phyloP scores from a whole-genome alignment of 2,329 filamentous ascomycete species.

The Parafenestella ontariensis region DNA sequence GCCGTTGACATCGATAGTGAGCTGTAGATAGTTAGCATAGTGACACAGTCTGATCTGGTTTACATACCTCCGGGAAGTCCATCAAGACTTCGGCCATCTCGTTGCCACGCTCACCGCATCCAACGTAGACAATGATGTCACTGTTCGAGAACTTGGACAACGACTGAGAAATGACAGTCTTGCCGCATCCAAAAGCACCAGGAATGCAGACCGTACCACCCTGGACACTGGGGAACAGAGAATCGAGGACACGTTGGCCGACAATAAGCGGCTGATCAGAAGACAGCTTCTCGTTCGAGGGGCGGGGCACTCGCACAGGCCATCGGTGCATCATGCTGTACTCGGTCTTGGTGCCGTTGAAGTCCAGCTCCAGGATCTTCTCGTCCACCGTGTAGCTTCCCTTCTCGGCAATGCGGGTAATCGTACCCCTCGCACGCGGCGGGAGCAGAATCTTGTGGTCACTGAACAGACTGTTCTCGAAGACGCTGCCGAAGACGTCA shows the following conservation, averaged over 20 bases:
- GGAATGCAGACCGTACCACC: conserved; percentile 98
- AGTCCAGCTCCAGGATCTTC: conserved; percentile 94
- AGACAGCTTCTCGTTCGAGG: conserved; percentile 88
- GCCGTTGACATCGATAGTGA: conserved; percentile 91
- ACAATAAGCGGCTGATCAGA: conserved; percentile 93
- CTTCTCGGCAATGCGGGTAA: conserved; percentile 87
- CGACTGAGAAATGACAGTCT: conserved; percentile 98
- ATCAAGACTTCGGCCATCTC: conserved; percentile 99
- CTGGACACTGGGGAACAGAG: conserved; percentile 94
- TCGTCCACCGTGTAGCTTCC: conserved; percentile 94
- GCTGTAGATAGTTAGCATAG: conserved; percentile 52
- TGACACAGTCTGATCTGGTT: background rate
- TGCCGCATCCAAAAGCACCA: conserved; percentile 97
- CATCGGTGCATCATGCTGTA: conserved; percentile 99
- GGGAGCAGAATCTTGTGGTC: conserved; percentile 94
- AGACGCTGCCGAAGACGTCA: conserved; percentile 93
- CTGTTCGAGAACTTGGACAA: conserved; percentile 99
- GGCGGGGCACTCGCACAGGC: conserved; percentile 95
- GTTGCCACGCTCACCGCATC: conserved; percentile 85
- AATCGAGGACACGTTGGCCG: conserved; percentile 94
- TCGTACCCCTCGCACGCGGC: conserved; percentile 86
- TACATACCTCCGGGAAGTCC: conserved; percentile 86
- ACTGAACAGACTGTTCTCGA: conserved; percentile 92
- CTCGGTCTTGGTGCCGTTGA: conserved; percentile 93
- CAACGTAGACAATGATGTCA: conserved; percentile 98